Base-by-base conservation (phyloP, 768 basidiomycete genomes). In the Terana coerulea region DNA sequence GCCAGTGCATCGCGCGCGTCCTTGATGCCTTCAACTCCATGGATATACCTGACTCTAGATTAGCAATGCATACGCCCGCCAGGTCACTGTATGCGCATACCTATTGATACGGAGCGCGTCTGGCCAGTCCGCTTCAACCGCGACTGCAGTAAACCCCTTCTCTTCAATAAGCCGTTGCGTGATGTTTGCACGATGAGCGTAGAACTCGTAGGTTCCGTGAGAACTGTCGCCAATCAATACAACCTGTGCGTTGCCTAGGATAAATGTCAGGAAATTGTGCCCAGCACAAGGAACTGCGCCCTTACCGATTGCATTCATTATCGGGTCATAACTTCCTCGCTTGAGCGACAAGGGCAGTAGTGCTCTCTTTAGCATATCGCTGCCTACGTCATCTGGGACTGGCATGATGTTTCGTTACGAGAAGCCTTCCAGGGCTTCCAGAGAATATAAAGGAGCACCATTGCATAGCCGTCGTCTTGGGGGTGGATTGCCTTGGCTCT, bases 91-190 rank as follows among this genome's bases (percentile, higher is more conserved):
- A n/a, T n/a, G 17, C 48, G 39, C 52, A 11, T 35, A 63, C 58
- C 59, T 56, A 54, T 66, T 61, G 49, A 65, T 60, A n/a, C 56
- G 56, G 47, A 61, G 58, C 9, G 64, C 64, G 52, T 68, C 67
- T n/a, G 66, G 65, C 64, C 64, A 67, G 54, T 66, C 65, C 31
- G 65, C 65, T 51, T 66, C 65, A 14, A 62, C 55, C 15, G 64
- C 62, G 9, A 64, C 55, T 15, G 60, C 59, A 11, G 59, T 62
- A 54, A 66, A 68, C 35, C 61, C 62, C 49, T 64, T 62, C 41
- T 65, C 59, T 48, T 61, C 58, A 53, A 65, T 62, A 33, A 67
- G 56, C 11, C 59, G 61, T 40, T 63, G 59, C 21, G 63, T 67
- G 37, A 65, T 55, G 43, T 60, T 63, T 26, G 64, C 67, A 9